Base-by-base conservation (phyloP, 495 filamentous ascomycete genomes). In the Talaromyces adpressus region DNA sequence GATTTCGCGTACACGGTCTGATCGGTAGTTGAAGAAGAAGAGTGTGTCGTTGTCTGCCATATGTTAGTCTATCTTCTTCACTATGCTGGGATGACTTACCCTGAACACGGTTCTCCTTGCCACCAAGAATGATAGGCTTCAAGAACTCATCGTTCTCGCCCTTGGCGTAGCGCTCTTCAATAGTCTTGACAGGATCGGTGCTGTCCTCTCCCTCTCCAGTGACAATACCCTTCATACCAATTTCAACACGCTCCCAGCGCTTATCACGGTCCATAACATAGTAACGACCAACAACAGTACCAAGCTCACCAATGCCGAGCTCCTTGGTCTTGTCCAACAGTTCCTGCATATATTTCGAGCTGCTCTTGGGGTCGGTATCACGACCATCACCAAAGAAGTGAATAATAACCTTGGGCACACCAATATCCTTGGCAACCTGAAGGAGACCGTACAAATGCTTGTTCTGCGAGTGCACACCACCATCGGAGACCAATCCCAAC, bases 11-110 rank as follows among this genome's bases (percentile, higher is more conserved):
- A 96, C 93, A 74, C 94, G 93, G 72, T 98, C 94, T 41, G 94
- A 97, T 68, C 94, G 93, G 85, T 98, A 98, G 85, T 98, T 98
- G 90, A 98, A 98, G 87, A 97, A 97, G 84, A 98, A 97, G 69
- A 96, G 85, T 56, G 91, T 93, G 71, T 98, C 94, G 65, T 87
- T 84, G 72, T 97, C 91, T 27, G 2, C 5, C 27, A 27, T 27
- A 27, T 0, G 5, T 27, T 27, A 27, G n/a, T n/a, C n/a, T n/a
- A n/a, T n/a, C n/a, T n/a, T n/a, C n/a, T n/a, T n/a, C n/a, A n/a
- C n/a, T n/a, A n/a, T n/a, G n/a, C 27, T 27, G 27, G 27, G 3
- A 2, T 2, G 27, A 27, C 81, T 22, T 75, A 90, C 90, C 91
- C 79, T 96, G 86, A 57, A 98, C 84, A 64, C 95, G 86, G 29